Evolutionary conservation across 164 flowering plant genomes (phyloP), one percentile per base, ranked within the genome.

Genomic region (Piper longum): DNA sequence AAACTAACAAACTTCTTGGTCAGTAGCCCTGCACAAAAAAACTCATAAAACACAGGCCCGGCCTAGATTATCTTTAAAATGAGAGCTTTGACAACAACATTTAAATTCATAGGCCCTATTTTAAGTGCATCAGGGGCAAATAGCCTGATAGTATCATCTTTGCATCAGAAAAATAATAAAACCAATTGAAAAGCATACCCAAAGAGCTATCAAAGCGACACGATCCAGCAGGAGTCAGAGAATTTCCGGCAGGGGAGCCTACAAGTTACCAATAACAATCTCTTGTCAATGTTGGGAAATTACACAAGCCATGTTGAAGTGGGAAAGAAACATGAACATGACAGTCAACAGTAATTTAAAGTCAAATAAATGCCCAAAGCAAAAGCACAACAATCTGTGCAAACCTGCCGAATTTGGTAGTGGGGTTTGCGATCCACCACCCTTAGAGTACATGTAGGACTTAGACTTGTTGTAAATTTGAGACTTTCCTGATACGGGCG

Each of bases 201-300:
- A 91, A 71, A 63, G 97, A 91, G 77, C 91, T 91, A 79, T 91
- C 97, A 77, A 86, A 86, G 40, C 95, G 86, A 63, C 92, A 87
- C 71, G 79, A 79, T 56, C 87, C 84, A 64, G 78, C 82, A 56
- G 86, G 88, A 72, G 83, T 85, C 12, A 79, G 75, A 62, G 76
- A 17, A 63, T 64, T 73, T 60, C 69, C 66, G 59, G 81, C 67
- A 68, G 88, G 88, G 11, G 85, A 87, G 66, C 83, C 95, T 87
- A 81, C 70, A 79, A 65, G 42, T 7, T 48, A 14, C 52, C 52
- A 3, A 48, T 8, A 48, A 48, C 52, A 48, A 5, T 48, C 52
- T 48, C 52, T 48, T 48, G 52, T 48, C 52, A 48, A 13, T 9
- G 8, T 48, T 48, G 36, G 36, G 36, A 0, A 26, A 26, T 48